These are phyloP conservation scores for Phytophthora melonis DNA, from an alignment of 352 stramenopile genomes.

Conservation along the genomic window DNA sequence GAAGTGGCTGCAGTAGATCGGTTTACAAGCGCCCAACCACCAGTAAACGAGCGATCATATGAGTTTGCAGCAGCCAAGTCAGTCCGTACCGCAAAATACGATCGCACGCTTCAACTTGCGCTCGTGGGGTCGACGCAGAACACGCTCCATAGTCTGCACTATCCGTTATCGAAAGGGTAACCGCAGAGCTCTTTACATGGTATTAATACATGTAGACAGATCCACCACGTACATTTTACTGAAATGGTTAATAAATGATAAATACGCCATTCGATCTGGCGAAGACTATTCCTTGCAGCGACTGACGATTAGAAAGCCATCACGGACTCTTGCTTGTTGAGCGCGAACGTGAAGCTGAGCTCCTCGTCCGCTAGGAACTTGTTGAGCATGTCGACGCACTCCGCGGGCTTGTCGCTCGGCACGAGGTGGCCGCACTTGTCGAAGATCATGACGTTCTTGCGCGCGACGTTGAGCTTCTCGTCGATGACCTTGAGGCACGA, in stretches of 20 bases:
- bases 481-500: conserved; percentile 71
- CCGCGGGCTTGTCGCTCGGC: conserved; percentile 59
- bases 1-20: neutral
- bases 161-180: neutral
- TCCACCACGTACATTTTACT: conserved; percentile 16
- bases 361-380: conserved; percentile 55
- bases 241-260: conserved; percentile 43
- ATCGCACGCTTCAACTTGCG: neutral
- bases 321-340: conserved; percentile 29
- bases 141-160: neutral
- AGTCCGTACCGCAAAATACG: neutral
- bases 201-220: neutral
- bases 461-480: conserved; percentile 50
- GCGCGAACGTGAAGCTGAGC: conserved; percentile 40
- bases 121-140: neutral
- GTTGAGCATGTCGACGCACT: conserved; percentile 69
- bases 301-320: conserved; percentile 28
- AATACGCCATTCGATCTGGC: conserved; percentile 33
- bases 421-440: conserved; percentile 74
- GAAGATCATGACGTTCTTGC: conserved; percentile 57
- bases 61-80: neutral
- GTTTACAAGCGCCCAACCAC: neutral
- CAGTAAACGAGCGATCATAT: neutral
- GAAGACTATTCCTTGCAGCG: neutral
- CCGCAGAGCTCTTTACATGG: neutral